Conservation (phyloP, 306 rosid genomes). For the barrel medic (Medicago truncatula) region MtrunA17r5.0-ANR NC_053043.1:47456001-47456500, state of each 20-base stretch:
- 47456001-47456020: not conserved
- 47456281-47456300: not conserved
- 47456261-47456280: not conserved
- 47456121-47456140: constrained; percentile 86
- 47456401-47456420: constrained; percentile 90
- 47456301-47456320: constrained; percentile 47
- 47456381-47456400: constrained; percentile 84
- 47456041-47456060: not conserved
- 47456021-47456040: not conserved
- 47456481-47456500: constrained; percentile 5
- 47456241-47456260: constrained; percentile 14
- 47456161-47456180: constrained; percentile 78
- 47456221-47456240: constrained; percentile 89
- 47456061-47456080: not conserved
- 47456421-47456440: constrained; percentile 77
- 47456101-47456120: constrained; percentile 84
- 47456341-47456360: constrained; percentile 88
- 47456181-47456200: constrained; percentile 74
- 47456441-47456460: not conserved
- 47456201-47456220: constrained; percentile 93
- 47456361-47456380: constrained; percentile 90
- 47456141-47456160: constrained; percentile 92
- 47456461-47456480: not conserved
- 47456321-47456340: constrained; percentile 87
- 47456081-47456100: constrained; percentile 63